Conservation (phyloP, 768 basidiomycete species). For the Termitomyces sp. region DNA sequence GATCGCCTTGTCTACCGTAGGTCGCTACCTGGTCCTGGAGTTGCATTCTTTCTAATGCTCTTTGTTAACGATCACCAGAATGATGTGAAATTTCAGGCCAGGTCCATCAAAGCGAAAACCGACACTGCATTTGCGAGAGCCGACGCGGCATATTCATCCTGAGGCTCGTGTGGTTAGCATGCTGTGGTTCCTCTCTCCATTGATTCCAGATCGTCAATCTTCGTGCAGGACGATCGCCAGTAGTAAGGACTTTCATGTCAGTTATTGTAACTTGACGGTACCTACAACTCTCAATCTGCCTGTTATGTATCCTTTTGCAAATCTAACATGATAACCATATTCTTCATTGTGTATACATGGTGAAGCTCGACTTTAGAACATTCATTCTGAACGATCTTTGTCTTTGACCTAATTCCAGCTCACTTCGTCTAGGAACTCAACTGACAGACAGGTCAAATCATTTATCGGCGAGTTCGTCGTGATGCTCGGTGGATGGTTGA, state of each 20-base stretch:
- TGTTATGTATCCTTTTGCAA: background rate
- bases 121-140: background rate
- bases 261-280: background rate
- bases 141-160: background rate
- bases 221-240: background rate
- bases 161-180: background rate
- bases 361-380: background rate
- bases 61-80: background rate
- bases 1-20: slow-evolving; percentile 1
- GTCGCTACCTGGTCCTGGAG: background rate
- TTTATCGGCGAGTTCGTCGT: no score
- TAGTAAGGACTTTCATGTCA: background rate
- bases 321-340: no score
- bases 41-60: background rate
- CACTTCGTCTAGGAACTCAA: no score
- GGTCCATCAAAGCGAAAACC: background rate
- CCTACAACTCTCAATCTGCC: background rate
- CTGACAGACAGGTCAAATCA: no score
- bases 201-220: background rate
- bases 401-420: background rate
- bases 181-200: no score
- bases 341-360: background rate
- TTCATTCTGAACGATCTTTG: no score
- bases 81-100: background rate
- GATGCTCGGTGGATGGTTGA: no score